phyloP scores from a whole-genome alignment of 345 rosid genomes.

The Brassica incana region DNA sequence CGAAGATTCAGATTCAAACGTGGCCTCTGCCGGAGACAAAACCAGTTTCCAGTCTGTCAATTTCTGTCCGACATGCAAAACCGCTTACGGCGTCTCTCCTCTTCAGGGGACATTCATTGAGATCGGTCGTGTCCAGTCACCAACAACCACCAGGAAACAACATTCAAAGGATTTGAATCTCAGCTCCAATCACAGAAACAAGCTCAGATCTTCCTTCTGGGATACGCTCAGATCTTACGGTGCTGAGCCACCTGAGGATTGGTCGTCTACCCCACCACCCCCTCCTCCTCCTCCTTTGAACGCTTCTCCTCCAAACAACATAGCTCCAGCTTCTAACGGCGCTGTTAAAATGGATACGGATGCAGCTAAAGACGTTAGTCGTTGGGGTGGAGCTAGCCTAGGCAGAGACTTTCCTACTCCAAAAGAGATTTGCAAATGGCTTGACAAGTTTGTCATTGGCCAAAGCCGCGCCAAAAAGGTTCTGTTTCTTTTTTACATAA shows the following conservation, averaged over 20 bases:
- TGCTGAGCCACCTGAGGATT: constrained; percentile 70
- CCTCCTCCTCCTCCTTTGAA: constrained; percentile 50
- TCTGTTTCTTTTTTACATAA: neutral
- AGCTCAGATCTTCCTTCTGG: constrained; percentile 69
- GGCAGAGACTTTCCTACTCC: constrained; percentile 94
- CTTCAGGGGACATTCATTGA: constrained; percentile 91
- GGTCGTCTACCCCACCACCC: constrained; percentile 37
- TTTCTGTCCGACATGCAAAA: constrained; percentile 86
- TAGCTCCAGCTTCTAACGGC: constrained; percentile 71
- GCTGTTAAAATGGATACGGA: constrained; percentile 53
- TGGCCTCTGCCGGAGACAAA: constrained; percentile 25
- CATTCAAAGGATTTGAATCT: constrained; percentile 37
- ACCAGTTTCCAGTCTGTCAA: constrained; percentile 59
- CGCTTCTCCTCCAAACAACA: constrained; percentile 46
- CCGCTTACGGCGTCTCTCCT: constrained; percentile 73
- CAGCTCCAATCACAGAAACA: constrained; percentile 31
- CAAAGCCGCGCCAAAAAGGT: constrained; percentile 89
- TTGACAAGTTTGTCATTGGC: constrained; percentile 87
- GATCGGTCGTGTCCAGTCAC: constrained; percentile 55
- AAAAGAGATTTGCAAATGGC: constrained; percentile 82
- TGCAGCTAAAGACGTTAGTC: constrained; percentile 35
- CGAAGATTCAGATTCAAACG: constrained; percentile 20
- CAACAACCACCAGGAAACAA: constrained; percentile 36
- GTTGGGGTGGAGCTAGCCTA: constrained; percentile 87
- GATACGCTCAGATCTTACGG: constrained; percentile 67